Conservation (phyloP, 495 filamentous ascomycete genomes). For the Hypomontagnella monticulosa region DNA sequence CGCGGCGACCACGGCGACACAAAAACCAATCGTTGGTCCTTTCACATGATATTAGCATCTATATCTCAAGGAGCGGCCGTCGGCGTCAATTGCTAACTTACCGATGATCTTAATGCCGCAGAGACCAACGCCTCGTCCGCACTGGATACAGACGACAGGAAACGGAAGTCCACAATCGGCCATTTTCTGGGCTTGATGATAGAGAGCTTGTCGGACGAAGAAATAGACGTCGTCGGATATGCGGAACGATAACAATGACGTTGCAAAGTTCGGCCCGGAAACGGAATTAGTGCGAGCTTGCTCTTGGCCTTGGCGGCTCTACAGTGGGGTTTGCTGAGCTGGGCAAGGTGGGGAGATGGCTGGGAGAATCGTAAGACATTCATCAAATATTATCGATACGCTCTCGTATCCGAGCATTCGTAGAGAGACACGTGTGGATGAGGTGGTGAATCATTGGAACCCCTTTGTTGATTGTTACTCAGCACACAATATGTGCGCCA, state of each 20-base stretch:
- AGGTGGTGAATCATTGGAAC: too few relatives aligned
- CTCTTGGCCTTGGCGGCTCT: not conserved
- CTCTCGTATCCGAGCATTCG: too few relatives aligned
- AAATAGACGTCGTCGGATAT: conserved; percentile 67
- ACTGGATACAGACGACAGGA: conserved; percentile 42
- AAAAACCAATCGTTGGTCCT: conserved; percentile 41
- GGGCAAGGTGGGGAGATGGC: too few relatives aligned
- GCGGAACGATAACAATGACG: conserved; percentile 74
- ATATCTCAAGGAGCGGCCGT: too few relatives aligned
- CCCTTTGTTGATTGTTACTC: too few relatives aligned
- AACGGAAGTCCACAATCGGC: conserved; percentile 40
- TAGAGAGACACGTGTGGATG: too few relatives aligned
- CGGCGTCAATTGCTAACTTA: conserved; percentile 7
- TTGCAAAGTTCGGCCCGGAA: conserved; percentile 65
- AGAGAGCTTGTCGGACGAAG: conserved; percentile 24
- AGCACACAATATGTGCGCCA: too few relatives aligned
- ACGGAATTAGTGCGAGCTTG: conserved; percentile 22
- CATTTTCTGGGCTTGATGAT: conserved; percentile 28
- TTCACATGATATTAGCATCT: not conserved
- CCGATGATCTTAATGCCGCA: conserved; percentile 41
- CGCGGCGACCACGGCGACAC: conserved; percentile 30
- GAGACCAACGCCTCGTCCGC: conserved; percentile 39
- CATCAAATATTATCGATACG: too few relatives aligned
- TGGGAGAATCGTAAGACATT: too few relatives aligned
- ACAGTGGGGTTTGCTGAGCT: too few relatives aligned